Percentiles rank a stretch among this genome's conserved stretches.
phyloP scores from a whole-genome alignment of 225 moss, liverwort and hornwort species.

The Neckera pumila region DNA sequence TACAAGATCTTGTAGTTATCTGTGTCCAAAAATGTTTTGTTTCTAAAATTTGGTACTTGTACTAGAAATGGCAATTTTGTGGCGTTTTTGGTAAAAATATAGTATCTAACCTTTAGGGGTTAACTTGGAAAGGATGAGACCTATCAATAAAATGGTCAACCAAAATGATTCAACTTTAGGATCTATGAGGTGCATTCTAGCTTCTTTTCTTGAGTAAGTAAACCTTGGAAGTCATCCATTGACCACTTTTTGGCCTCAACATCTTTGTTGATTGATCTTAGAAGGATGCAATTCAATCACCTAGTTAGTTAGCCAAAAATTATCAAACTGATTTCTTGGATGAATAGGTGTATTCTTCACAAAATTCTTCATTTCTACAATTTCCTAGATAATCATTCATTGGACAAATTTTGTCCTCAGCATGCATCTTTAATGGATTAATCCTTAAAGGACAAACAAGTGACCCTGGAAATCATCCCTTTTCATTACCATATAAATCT shows the following conservation, averaged over 20 bases:
- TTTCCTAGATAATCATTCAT: neutral
- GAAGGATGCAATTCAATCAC: too few relatives aligned
- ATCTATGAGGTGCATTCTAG: neutral
- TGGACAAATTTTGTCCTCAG: neutral
- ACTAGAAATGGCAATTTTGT: too few relatives aligned
- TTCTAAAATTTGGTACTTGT: too few relatives aligned
- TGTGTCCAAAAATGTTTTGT: too few relatives aligned
- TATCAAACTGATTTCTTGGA: neutral
- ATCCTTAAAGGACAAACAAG: too few relatives aligned
- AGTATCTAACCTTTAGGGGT: too few relatives aligned
- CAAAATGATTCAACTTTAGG: accelerated
- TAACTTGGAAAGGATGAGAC: neutral
- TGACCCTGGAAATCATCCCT: too few relatives aligned
- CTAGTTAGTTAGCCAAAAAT: neutral
- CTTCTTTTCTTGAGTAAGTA: accelerated
- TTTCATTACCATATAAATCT: too few relatives aligned
- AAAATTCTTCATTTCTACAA: too few relatives aligned
- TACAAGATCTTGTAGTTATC: too few relatives aligned
- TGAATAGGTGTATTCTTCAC: neutral
- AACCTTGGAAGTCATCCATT: neutral
- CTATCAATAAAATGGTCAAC: neutral
- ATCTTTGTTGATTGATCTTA: accelerated
- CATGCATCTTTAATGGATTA: neutral
- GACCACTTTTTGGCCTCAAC: accelerated
- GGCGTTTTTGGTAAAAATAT: too few relatives aligned